Conservation (phyloP, 306 rosid species). For the Neltuma alba region DNA sequence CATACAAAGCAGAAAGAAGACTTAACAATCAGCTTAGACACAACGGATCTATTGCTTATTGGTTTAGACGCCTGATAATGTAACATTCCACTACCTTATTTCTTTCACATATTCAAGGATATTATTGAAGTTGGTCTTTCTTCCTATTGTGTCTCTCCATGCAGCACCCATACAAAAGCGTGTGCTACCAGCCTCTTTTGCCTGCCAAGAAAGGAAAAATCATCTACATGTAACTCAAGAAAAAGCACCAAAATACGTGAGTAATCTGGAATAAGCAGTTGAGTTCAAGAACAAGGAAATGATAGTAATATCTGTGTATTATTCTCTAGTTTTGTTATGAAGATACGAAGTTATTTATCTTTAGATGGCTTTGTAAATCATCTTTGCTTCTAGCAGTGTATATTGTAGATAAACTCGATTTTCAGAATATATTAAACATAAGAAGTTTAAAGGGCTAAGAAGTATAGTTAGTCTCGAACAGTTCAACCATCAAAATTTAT, state of each 20-base stretch:
- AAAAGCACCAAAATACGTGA: background rate
- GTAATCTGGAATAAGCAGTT: constrained; percentile 12
- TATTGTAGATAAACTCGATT: background rate
- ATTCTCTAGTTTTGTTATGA: background rate
- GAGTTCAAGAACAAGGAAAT: background rate
- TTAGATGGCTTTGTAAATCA: background rate
- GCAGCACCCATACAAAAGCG: constrained; percentile 99
- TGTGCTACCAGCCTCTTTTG: constrained; percentile 98
- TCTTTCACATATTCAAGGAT: constrained; percentile 87
- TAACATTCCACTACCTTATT: constrained; percentile 61
- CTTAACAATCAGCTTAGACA: background rate
- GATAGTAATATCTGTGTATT: background rate
- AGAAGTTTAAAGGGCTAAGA: background rate
- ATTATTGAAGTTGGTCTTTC: constrained; percentile 91
- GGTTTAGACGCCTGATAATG: constrained; percentile 4
- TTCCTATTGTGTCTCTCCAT: constrained; percentile 94
- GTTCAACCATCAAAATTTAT: background rate
- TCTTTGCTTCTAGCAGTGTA: background rate
- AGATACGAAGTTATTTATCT: background rate
- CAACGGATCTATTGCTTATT: background rate
- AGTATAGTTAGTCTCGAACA: background rate
- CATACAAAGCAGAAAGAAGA: constrained; percentile 16
- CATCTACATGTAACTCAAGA: constrained; percentile 25
- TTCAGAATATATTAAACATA: background rate
- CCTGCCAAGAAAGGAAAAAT: constrained; percentile 56